Percentiles rank a stretch among this genome's conserved stretches.
Conservation (phyloP, 2,329 filamentous ascomycete species). For the Pestalotiopsis sp. region DNA sequence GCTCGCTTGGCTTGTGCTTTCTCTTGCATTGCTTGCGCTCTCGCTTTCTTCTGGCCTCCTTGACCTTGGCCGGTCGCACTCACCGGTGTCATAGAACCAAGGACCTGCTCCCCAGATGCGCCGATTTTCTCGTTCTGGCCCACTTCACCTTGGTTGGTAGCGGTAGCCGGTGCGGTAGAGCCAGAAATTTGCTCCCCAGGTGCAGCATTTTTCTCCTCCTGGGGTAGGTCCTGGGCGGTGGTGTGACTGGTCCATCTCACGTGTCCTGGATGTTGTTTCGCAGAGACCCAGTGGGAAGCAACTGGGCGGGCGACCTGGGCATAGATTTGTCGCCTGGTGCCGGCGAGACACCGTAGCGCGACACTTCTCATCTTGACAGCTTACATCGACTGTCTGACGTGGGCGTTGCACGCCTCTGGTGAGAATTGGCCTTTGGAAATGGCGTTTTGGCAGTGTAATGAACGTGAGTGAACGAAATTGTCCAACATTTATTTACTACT, state of each 20-base stretch:
- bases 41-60: too few relatives aligned
- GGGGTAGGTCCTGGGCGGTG: not conserved
- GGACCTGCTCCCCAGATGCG: too few relatives aligned
- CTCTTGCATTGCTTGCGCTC: too few relatives aligned
- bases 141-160: not conserved
- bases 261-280: not conserved
- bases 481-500: too few relatives aligned
- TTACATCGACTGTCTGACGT: not conserved
- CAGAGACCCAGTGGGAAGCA: not conserved
- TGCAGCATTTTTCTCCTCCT: not conserved
- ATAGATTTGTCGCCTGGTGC: slow-evolving; percentile 16
- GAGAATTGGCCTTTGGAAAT: not conserved
- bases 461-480: not conserved
- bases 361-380: not conserved
- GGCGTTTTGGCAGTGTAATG: not conserved
- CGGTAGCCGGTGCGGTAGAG: not conserved
- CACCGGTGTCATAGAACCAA: too few relatives aligned
- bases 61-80: too few relatives aligned
- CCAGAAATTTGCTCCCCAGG: not conserved
- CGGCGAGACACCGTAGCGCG: slow-evolving; percentile 6
- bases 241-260: not conserved
- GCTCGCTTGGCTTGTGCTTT: too few relatives aligned
- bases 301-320: not conserved
- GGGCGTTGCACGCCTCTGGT: not conserved
- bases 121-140: not conserved